Evolutionary conservation across 2,329 filamentous ascomycete genomes (phyloP), one percentile per base, ranked within the genome.

Genomic region (Epichloe uncinata): DNA sequence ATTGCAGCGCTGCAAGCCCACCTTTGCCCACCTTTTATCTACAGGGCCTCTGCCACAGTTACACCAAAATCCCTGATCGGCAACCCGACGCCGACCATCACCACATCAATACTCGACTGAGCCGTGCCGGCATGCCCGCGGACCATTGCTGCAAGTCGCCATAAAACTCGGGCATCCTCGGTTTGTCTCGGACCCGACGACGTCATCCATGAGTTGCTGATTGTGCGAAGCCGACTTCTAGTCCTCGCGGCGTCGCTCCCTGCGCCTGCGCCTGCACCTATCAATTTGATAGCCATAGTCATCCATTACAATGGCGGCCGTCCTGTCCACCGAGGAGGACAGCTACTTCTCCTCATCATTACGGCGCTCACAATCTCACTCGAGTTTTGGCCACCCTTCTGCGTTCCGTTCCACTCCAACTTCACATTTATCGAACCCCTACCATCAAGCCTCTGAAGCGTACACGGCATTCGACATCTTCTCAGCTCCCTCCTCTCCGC

Each of bases 311-410:
- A 80, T 80, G 77, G 76, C 77, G 38, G 73, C 77, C 55, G 75
- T 78, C 56, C 66, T 80, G 52, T 61, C 72, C 42, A 73, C 76
- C 15, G 78, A 82, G 58, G 78, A 82, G 58, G 73, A 67, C 55
- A 69, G 68, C 57, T 76, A 75, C 61, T 82, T 81, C 63, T 69
- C 71, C 42, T 66, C 75, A 15, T 70, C 74, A 45, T 63, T 82
- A 57, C 74, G 73, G 55, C 75, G 79, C 52, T 81, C 79, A 12
- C 76, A 80, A 55, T 82, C 79, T 3, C 77, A 81, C 56, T 70
- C 74, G 47, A 78, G 74, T 56, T 79, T 82, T 49, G 62, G 68
- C 53, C 65, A 72, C 48, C 65, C 67, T 22, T 61, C 67, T 4
- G 60, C 61, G 22, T 74, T 73, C 51, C 68, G 68, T 54, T 62